These are phyloP conservation scores for Fusarium austroafricanum DNA, from an alignment of 2,329 filamentous ascomycete species.

Conservation along the genomic window DNA sequence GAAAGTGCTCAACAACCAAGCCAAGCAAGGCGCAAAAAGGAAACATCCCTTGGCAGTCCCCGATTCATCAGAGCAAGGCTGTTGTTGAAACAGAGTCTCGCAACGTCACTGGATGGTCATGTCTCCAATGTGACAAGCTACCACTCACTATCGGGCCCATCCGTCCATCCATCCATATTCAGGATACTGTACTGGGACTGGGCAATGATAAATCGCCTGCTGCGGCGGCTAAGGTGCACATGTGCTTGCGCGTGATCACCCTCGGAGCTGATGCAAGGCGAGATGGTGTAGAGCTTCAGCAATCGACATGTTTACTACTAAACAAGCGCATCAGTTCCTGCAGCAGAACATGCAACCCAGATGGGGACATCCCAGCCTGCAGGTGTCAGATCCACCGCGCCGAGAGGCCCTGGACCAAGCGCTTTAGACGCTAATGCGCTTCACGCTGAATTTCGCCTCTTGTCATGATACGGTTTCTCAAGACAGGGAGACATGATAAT, in stretches of 20 bases:
- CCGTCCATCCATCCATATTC: constrained; percentile 25
- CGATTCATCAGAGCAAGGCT: constrained; percentile 24
- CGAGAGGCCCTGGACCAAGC: constrained; percentile 29
- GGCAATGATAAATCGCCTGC: not conserved
- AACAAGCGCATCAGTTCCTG: constrained; percentile 39
- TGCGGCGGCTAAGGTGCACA: constrained; percentile 22
- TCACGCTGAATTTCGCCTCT: constrained; percentile 25
- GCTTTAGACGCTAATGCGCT: constrained; percentile 31
- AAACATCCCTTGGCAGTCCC: constrained; percentile 29
- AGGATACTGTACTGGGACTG: constrained; percentile 11
- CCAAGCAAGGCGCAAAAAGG: constrained; percentile 30
- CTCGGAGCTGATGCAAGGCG: not conserved
- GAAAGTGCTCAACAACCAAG: not conserved
- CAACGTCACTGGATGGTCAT: constrained; percentile 37
- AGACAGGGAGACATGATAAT: constrained; percentile 19
- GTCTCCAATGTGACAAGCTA: constrained; percentile 20
- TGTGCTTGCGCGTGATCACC: constrained; percentile 31
- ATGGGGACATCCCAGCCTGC: constrained; percentile 35
- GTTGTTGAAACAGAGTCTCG: constrained; percentile 18
- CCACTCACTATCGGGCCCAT: constrained; percentile 23
- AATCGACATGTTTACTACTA: constrained; percentile 26
- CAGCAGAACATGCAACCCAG: constrained; percentile 38
- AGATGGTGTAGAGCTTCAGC: constrained; percentile 40
- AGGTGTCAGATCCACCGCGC: constrained; percentile 40
- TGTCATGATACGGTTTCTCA: constrained; percentile 23